These are phyloP conservation scores for Boechera divaricarpa DNA, from an alignment of 345 rosid species.

Conservation along the genomic window DNA sequence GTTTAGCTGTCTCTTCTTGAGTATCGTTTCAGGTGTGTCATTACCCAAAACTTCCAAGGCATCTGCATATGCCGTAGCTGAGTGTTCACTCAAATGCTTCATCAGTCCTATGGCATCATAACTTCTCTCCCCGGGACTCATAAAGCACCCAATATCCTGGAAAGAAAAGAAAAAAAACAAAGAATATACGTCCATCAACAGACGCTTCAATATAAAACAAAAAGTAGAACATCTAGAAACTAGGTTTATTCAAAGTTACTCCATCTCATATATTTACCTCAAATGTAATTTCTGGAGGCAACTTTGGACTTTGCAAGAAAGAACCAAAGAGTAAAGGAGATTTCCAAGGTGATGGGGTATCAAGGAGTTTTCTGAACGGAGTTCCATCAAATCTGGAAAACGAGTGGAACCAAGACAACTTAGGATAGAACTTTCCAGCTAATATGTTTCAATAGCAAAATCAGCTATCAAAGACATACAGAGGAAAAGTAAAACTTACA, in stretches of 20 bases:
- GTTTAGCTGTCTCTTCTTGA: conserved; percentile 51
- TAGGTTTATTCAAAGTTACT: conserved; percentile 6
- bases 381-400: conserved; percentile 79
- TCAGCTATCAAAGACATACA: conserved; percentile 19
- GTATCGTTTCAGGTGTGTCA: conserved; percentile 66
- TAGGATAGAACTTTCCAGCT: conserved; percentile 17
- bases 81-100: conserved; percentile 88
- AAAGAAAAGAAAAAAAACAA: conserved; percentile 24
- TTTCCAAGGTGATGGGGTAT: conserved; percentile 96
- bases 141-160: conserved; percentile 87
- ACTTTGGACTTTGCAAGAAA: conserved; percentile 74
- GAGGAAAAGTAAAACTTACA: conserved; percentile 54
- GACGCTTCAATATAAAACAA: not conserved
- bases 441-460: conserved; percentile 16
- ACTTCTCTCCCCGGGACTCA: conserved; percentile 90
- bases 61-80: conserved; percentile 87
- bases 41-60: conserved; percentile 88
- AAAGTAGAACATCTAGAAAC: conserved; percentile 24
- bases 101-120: conserved; percentile 91
- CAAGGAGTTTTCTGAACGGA: conserved; percentile 75
- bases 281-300: conserved; percentile 81
- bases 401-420: conserved; percentile 26
- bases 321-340: conserved; percentile 90
- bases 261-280: conserved; percentile 60
- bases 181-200: conserved; percentile 18